A percentile compares a stretch with the other conserved stretches of the same genome.
Evolutionary conservation across 2,329 filamentous ascomycete species (phyloP).

Genomic region (Fusarium nematophilum): DNA sequence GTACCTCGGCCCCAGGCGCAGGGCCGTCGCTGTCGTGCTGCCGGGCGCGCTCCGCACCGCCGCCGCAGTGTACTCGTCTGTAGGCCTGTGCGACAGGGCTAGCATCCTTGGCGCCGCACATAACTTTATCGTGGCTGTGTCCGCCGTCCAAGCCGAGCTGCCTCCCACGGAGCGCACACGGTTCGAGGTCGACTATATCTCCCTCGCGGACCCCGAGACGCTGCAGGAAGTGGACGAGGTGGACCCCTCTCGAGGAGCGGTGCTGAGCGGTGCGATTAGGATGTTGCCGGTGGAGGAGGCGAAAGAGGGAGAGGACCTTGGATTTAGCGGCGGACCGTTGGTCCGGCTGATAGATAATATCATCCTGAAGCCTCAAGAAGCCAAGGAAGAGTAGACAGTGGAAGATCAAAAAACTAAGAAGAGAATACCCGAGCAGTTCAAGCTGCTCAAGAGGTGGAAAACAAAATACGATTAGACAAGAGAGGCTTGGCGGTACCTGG

Average conservation of each 20-base stretch:
- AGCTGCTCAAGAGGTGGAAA: slow-evolving; percentile 22
- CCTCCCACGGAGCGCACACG: slow-evolving; percentile 69
- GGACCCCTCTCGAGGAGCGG: slow-evolving; percentile 77
- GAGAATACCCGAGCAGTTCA: slow-evolving; percentile 32
- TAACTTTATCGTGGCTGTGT: slow-evolving; percentile 64
- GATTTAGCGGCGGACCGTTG: slow-evolving; percentile 75
- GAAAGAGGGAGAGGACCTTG: slow-evolving; percentile 77
- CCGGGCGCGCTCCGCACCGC: slow-evolving; percentile 76
- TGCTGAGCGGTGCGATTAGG: slow-evolving; percentile 90
- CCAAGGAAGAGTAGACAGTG: slow-evolving; percentile 18
- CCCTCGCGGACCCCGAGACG: slow-evolving; percentile 85
- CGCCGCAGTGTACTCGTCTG: slow-evolving; percentile 71
- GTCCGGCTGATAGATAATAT: slow-evolving; percentile 97
- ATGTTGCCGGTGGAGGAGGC: slow-evolving; percentile 84
- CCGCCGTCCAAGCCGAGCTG: slow-evolving; percentile 71
- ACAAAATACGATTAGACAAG: background rate
- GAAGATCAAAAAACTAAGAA: slow-evolving; percentile 3
- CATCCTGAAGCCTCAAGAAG: slow-evolving; percentile 65
- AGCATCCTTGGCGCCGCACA: slow-evolving; percentile 80
- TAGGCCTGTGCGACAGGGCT: slow-evolving; percentile 63
- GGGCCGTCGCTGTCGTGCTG: slow-evolving; percentile 78
- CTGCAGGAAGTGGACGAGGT: slow-evolving; percentile 82
- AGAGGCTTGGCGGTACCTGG: slow-evolving; percentile 3
- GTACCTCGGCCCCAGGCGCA: slow-evolving; percentile 82
- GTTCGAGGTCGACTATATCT: slow-evolving; percentile 93